Conservation (phyloP, 495 filamentous ascomycete genomes). For the Geoglossum glabrum region DNA sequence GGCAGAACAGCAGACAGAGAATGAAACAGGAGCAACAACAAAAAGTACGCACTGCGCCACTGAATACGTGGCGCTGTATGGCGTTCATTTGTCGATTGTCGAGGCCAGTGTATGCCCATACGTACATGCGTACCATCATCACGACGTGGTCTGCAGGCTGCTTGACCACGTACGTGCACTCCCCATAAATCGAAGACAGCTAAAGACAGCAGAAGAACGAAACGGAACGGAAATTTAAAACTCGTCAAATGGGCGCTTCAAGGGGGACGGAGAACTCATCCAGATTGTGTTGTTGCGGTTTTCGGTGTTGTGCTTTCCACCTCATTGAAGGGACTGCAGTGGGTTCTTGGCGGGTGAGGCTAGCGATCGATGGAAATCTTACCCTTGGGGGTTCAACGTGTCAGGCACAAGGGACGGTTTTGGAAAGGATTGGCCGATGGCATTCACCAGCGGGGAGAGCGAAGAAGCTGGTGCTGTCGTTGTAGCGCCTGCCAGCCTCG, state of each 20-base stretch:
- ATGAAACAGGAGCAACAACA: background rate
- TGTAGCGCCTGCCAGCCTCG: too few relatives aligned
- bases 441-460: too few relatives aligned
- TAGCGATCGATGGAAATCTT: background rate
- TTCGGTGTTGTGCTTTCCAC: background rate
- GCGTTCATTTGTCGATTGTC: background rate
- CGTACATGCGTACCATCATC: background rate
- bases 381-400: background rate
- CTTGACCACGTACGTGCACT: background rate
- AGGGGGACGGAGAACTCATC: background rate
- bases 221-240: background rate
- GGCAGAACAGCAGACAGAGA: background rate
- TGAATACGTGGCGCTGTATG: background rate
- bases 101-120: background rate
- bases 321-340: too few relatives aligned
- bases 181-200: background rate
- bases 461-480: too few relatives aligned
- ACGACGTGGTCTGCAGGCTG: slow-evolving; percentile 1
- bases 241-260: background rate
- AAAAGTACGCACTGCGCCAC: background rate
- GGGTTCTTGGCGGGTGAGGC: background rate
- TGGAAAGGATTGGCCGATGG: too few relatives aligned
- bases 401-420: background rate
- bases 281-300: background rate
- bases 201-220: background rate